Evolutionary conservation across 805 yeast species (phyloP).

Genomic region (Teunomyces aglyptinius): DNA sequence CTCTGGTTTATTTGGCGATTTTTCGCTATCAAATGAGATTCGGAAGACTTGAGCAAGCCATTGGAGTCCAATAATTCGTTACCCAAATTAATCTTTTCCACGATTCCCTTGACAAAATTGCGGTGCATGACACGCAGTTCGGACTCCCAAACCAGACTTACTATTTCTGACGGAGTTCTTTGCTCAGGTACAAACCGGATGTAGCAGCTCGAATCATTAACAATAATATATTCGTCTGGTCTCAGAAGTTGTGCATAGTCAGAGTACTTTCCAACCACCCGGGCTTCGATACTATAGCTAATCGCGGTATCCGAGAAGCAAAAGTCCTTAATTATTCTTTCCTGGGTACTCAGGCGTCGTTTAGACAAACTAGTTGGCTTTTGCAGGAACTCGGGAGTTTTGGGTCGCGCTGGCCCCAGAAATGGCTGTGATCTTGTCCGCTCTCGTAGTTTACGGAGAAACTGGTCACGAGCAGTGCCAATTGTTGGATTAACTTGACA

Average conservation of each 20-base stretch:
- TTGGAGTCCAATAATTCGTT: constrained; percentile 8
- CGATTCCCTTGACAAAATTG: constrained; percentile 15
- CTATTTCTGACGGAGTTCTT: neutral
- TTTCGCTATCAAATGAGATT: constrained; percentile 12
- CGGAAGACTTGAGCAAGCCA: neutral
- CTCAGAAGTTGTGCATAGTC: constrained; percentile 15
- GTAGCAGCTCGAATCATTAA: constrained; percentile 22
- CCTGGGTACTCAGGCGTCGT: neutral
- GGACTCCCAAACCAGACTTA: constrained; percentile 6
- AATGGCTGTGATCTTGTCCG: neutral
- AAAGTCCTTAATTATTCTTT: constrained; percentile 19
- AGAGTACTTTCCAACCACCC: constrained; percentile 24
- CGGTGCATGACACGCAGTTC: constrained; percentile 16
- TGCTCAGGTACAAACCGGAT: constrained; percentile 22
- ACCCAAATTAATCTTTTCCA: constrained; percentile 16
- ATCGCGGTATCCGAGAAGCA: constrained; percentile 28
- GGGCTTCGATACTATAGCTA: constrained; percentile 27
- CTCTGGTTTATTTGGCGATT: constrained; percentile 14
- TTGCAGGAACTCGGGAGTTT: neutral
- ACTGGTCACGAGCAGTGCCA: constrained; percentile 25
- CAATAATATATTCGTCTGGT: constrained; percentile 22
- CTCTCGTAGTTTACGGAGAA: constrained; percentile 11
- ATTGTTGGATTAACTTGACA: constrained; percentile 23
- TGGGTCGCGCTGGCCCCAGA: neutral
- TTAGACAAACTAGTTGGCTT: neutral